Base-by-base conservation (phyloP, 164 flowering plant species). In the Tetrastigma voinierianum region DNA sequence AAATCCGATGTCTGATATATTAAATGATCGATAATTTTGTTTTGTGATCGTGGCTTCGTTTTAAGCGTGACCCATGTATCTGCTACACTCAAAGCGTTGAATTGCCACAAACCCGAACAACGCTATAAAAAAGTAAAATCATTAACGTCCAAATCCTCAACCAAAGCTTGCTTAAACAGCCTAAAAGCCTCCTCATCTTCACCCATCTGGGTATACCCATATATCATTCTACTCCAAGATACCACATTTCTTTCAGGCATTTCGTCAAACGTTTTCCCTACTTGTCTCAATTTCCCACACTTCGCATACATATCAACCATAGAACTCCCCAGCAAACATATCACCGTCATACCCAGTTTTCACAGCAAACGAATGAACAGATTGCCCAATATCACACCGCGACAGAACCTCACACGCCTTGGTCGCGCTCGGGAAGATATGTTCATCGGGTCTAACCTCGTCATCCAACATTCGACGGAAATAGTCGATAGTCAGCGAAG, bases 221-320 rank as follows among this genome's bases (percentile, higher is more conserved):
- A 82, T 44, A 95, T 88, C 96, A 95, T 85, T 21, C 94, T 97
- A 70, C 87, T 89, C 99, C 99, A 92, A 64, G 94, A 85, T 62
- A 95, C 99, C 71, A 89, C 93, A 79, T 95, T 90, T 58, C 68
- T 85, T n/a, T 74, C 81, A 16, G 94, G 96, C 96, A 92, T 90
- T 76, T 79, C 86, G 59, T n/a, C 93, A 59, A 95, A 92, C 89
- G 86, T 3, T n/a, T 69, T 78, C 74, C 97, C 67, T 0, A 93
- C 96, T 66, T 73, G 79, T 13, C 45, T n/a, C 2, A 43, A 89
- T 75, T 9, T n/a, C n/a, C n/a, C 85, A 46, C 93, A 88, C 57
- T 95, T 95, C 0, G 87, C 86, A 68, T 95, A 95, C 98, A 95
- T 90, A 75, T 92, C 96, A 3, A 90, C 87, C 69, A 89, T 25